Conservation (phyloP, 805 yeast genomes). For the Saturnispora besseyi region DNA sequence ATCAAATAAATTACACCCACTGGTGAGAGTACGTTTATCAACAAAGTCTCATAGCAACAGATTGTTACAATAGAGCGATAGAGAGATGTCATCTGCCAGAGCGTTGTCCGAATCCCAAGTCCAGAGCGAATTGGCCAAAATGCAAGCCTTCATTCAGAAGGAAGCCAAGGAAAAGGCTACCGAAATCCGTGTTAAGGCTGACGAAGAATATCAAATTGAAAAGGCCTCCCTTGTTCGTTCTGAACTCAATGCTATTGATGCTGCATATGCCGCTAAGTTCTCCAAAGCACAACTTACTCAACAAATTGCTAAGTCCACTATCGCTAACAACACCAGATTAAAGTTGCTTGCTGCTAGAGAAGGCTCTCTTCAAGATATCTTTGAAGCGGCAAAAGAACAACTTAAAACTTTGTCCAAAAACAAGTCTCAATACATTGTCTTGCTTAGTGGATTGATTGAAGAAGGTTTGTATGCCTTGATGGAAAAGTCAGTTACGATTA, state of each 20-base stretch:
- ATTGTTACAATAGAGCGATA: not conserved
- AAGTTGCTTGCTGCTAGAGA: slow-evolving; percentile 83
- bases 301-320: slow-evolving; percentile 91
- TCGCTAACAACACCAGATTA: slow-evolving; percentile 91
- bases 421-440: slow-evolving; percentile 50
- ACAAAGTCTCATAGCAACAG: too few species aligned
- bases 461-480: slow-evolving; percentile 67
- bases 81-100: slow-evolving; percentile 26
- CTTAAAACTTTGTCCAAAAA: slow-evolving; percentile 52
- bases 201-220: slow-evolving; percentile 97
- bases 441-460: slow-evolving; percentile 69
- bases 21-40: not conserved
- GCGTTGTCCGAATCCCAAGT: slow-evolving; percentile 53
- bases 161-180: slow-evolving; percentile 99
- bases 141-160: slow-evolving; percentile 97
- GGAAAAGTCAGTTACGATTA: slow-evolving; percentile 58
- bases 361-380: slow-evolving; percentile 63
- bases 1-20: not conserved
- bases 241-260: slow-evolving; percentile 83
- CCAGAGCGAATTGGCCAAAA: slow-evolving; percentile 89
- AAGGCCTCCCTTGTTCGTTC: slow-evolving; percentile 91
- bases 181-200: slow-evolving; percentile 91
- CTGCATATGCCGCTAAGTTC: slow-evolving; percentile 66
- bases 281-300: slow-evolving; percentile 90
- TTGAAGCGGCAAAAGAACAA: slow-evolving; percentile 56